phyloP scores from a whole-genome alignment of 164 flowering plant species.

The Piper longum region DNA sequence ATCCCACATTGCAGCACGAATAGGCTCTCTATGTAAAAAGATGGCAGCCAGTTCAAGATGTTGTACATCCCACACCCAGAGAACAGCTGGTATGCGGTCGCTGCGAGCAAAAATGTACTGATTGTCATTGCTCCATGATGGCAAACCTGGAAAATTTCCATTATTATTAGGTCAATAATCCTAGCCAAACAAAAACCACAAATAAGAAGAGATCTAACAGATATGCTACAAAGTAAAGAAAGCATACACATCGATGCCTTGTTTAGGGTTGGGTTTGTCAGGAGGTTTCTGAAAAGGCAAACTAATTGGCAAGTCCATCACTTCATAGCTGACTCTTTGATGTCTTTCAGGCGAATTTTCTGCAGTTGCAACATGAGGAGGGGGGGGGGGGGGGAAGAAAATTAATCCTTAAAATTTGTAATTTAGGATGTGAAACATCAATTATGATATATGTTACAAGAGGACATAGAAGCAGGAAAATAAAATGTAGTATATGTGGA shows the following conservation, averaged over 20 bases:
- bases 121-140: conserved; percentile 88
- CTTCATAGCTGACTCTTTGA: conserved; percentile 53
- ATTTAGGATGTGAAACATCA: not conserved
- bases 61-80: conserved; percentile 86
- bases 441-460: not conserved
- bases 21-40: conserved; percentile 75
- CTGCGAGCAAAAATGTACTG: conserved; percentile 78
- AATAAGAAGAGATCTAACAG: not conserved
- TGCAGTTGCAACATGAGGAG: conserved; percentile 78
- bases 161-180: not conserved
- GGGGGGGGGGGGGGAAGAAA: conserved; percentile 6
- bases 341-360: conserved; percentile 7
- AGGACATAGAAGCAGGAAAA: not conserved
- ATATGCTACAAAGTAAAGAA: not conserved
- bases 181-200: not conserved
- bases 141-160: conserved; percentile 38
- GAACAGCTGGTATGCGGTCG: conserved; percentile 78
- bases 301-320: conserved; percentile 56
- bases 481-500: not conserved
- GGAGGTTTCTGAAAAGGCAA: conserved; percentile 83
- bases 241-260: conserved; percentile 67
- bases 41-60: conserved; percentile 83
- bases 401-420: too few relatives aligned
- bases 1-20: conserved; percentile 89
- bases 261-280: conserved; percentile 98